Percentiles rank a stretch among this genome's conserved stretches.
Evolutionary conservation across 768 basidiomycete genomes (phyloP).

Genomic region (Boletus edulis): DNA sequence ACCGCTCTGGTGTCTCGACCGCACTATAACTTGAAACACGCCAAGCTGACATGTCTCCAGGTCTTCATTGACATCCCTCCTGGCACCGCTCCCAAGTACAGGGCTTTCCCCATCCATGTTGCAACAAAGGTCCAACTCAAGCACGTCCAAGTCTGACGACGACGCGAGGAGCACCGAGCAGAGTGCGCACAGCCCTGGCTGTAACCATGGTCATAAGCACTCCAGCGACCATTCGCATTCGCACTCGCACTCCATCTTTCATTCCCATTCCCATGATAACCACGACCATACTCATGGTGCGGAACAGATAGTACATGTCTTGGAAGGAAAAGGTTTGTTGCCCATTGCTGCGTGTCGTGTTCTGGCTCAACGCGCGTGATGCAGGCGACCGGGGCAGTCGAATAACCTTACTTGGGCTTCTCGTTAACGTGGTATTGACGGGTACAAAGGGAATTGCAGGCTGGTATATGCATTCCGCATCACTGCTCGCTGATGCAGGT

Average conservation of each 20-base stretch:
- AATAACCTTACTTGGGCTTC: constrained; percentile 83
- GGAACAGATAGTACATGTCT: constrained; percentile 64
- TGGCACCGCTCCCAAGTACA: not conserved
- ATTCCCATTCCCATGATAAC: constrained; percentile 63
- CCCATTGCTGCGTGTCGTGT: not conserved
- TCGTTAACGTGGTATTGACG: constrained; percentile 80
- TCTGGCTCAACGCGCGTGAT: not conserved
- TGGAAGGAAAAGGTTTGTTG: constrained; percentile 60
- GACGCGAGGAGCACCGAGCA: constrained; percentile 28
- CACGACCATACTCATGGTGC: constrained; percentile 59
- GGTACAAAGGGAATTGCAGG: constrained; percentile 84
- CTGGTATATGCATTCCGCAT: constrained; percentile 86
- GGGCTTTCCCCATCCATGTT: constrained; percentile 17
- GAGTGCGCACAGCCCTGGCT: constrained; percentile 9
- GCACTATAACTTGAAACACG: not conserved
- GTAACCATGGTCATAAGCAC: constrained; percentile 38
- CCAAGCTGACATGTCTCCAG: constrained; percentile 17
- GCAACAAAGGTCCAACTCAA: constrained; percentile 17
- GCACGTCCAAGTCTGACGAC: constrained; percentile 11
- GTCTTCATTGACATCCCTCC: not conserved
- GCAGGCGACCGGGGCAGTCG: constrained; percentile 77
- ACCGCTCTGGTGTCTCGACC: not conserved
- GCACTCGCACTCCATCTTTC: constrained; percentile 58
- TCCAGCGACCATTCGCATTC: constrained; percentile 42
- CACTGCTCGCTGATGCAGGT: constrained; percentile 90